Evolutionary conservation across 2,329 filamentous ascomycete species (phyloP).

Genomic region (Claviceps monticola): DNA sequence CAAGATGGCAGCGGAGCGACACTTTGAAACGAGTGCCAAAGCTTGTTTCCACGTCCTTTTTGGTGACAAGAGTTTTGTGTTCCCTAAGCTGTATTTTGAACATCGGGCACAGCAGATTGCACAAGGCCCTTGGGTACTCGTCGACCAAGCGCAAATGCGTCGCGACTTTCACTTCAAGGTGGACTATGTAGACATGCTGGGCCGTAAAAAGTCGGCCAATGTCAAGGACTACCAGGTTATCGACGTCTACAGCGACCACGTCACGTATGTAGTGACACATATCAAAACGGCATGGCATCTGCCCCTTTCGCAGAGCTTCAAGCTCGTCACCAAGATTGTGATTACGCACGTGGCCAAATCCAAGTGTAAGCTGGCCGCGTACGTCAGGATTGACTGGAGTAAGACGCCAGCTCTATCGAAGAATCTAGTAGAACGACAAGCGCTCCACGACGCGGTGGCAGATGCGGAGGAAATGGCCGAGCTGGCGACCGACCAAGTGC

Average conservation of each 20-base stretch:
- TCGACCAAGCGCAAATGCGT: slow-evolving; percentile 56
- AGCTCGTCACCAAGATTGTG: slow-evolving; percentile 76
- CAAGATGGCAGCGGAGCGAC: slow-evolving; percentile 58
- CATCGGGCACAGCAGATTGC: slow-evolving; percentile 64
- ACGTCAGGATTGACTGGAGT: slow-evolving; percentile 77
- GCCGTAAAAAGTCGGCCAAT: slow-evolving; percentile 43
- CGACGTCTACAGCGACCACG: slow-evolving; percentile 66
- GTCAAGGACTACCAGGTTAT: slow-evolving; percentile 78
- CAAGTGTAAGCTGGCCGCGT: slow-evolving; percentile 81
- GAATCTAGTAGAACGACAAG: slow-evolving; percentile 52
- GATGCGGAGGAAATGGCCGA: slow-evolving; percentile 65
- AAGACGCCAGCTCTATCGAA: slow-evolving; percentile 48
- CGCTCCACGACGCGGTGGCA: slow-evolving; percentile 58
- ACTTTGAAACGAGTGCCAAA: slow-evolving; percentile 86
- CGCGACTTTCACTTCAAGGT: slow-evolving; percentile 74
- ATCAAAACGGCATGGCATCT: slow-evolving; percentile 66
- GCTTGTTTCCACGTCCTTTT: slow-evolving; percentile 93
- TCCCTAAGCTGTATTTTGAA: slow-evolving; percentile 81
- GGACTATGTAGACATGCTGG: slow-evolving; percentile 50
- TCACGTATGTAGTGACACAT: slow-evolving; percentile 51
- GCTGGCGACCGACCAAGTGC: slow-evolving; percentile 63
- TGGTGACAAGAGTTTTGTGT: slow-evolving; percentile 89
- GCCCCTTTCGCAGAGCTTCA: slow-evolving; percentile 66
- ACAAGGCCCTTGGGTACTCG: slow-evolving; percentile 70
- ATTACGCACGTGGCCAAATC: slow-evolving; percentile 90